Evolutionary conservation across 2,329 filamentous ascomycete genomes (phyloP), one percentile per base, ranked within the genome.

Genomic region (Parastagonospora nodorum): DNA sequence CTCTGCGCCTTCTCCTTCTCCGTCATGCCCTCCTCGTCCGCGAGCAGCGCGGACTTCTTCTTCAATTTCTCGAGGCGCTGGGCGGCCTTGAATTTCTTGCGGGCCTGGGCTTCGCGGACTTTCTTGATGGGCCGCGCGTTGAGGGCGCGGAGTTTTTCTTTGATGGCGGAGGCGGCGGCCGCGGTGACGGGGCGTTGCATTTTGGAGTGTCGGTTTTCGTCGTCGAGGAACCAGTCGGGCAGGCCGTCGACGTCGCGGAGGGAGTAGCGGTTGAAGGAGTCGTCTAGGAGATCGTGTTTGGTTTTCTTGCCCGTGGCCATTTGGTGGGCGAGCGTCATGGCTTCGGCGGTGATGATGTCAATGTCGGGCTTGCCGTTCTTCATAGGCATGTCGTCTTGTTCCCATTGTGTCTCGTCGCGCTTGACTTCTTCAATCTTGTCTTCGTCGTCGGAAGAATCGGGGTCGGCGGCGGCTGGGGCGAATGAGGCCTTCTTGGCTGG

Each of bases 111-210:
- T 77, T 99, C 94, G 63, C 90, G 88, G 29, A 99, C 94, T 81
- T 99, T 99, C 83, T 99, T 99, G 84, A 97, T 97, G 1, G 94
- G 94, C 29, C 94, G 86, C 7, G 93, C 94, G 72, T 99, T 97
- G 64, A 96, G 84, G 0, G 94, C 92, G 29, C 93, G 88, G 69
- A 89, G 73, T 77, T 99, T 99, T 69, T 97, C 93, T 74, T 94
- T 92, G 79, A 99, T 97, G 2, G 94, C 94, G 11, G 85, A 82
- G 0, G 93, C 92, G 0, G 89, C 95, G 30, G 91, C 91, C 64
- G 94, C 94, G 43, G 88, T 92, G 66, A 96, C 93, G n/a, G 94
- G 95, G 51, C 90, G 88, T 58, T 94, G 87, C 1, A 84, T 84
- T 71, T 88, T 91, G 75, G 92, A 90, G 76, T 99, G 93, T 64